Conservation (phyloP, 306 rosid species). For the Oxytropis ochrocephala region DNA sequence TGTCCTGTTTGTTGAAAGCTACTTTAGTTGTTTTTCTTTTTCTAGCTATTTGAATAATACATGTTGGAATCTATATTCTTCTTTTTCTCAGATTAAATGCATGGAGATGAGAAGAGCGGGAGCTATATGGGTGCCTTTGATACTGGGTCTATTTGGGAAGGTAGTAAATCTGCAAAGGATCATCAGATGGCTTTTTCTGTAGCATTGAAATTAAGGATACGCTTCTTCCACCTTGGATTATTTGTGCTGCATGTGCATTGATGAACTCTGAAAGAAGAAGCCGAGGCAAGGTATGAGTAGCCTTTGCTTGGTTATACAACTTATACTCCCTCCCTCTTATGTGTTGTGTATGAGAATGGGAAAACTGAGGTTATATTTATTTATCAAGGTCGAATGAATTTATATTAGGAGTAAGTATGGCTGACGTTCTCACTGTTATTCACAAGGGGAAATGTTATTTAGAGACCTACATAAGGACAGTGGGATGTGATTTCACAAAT, state of each 20-base stretch:
- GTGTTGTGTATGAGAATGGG: too few relatives aligned
- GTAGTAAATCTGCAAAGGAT: slow-evolving; percentile 29
- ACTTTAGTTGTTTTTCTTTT: not conserved
- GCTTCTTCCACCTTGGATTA: slow-evolving; percentile 79
- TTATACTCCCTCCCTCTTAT: too few relatives aligned
- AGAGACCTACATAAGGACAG: not conserved
- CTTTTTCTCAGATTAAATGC: slow-evolving; percentile 55
- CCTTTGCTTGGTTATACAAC: too few relatives aligned
- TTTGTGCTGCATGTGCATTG: too few relatives aligned
- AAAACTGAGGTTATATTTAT: too few relatives aligned
- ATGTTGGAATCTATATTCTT: not conserved
- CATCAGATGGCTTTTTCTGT: slow-evolving; percentile 44
- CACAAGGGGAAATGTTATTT: not conserved
- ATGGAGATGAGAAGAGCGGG: slow-evolving; percentile 69
- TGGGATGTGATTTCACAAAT: not conserved
- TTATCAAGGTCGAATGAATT: not conserved
- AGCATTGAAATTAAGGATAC: slow-evolving; percentile 76
- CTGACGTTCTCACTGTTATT: too few relatives aligned
- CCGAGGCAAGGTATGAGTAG: too few relatives aligned
- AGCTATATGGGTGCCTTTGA: slow-evolving; percentile 35
- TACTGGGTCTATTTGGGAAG: slow-evolving; percentile 36
- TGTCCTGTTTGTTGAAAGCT: not conserved
- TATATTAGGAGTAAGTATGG: not conserved
- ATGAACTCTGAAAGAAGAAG: too few relatives aligned
- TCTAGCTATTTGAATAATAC: too few relatives aligned